Base-by-base conservation (phyloP, 352 stramenopile species). In the Phytophthora citrophthora region DNA sequence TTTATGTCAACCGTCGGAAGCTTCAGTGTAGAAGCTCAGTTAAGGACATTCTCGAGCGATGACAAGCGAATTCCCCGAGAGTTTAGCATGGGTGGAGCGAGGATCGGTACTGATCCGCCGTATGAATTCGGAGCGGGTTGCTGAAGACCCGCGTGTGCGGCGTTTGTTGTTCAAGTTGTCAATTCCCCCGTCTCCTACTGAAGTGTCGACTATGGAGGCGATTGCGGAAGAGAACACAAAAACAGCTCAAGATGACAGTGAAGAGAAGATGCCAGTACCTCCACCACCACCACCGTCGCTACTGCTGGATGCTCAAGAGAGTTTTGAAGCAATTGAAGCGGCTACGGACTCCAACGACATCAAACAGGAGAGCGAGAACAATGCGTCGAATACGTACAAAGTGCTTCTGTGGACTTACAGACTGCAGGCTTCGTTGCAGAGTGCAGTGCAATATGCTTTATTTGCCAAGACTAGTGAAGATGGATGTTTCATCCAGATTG, bases 91-190 rank as follows among this genome's bases (percentile, higher is more conserved):
- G 86, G 76, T 92, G 29, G 88, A 96, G 62, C 86, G 88, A 51
- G 88, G 88, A 45, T 93, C 88, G 4, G 80, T 86, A 51, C 76
- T 96, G 45, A 88, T 96, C 52, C 84, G 88, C 20, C 86, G 88
- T 71, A 96, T 96, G 82, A 96, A 96, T 61, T 93, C 87, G 44
- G 88, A 96, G 70, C 84, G 88, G 34, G 79, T 96, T 39, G 88
- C 88, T 7, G 86, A 95, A 66, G 88, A 95, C 58, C 85, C 85
- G 57, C 86, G 88, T 26, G 72, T 95, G 43, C 80, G 81, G 9
- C 79, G 86, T 0, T 50, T 94, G 41, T 55, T 94, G 36, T 76
- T 89, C 7, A 63, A 76, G 24, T 43, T 76, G 31, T 71, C 64
- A 27, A 20, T 74, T 23, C 57, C 66, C n/a, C 45, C 57, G 46